Evolutionary conservation across 2,329 filamentous ascomycete species (phyloP).

Genomic region (Cadophora sp.): DNA sequence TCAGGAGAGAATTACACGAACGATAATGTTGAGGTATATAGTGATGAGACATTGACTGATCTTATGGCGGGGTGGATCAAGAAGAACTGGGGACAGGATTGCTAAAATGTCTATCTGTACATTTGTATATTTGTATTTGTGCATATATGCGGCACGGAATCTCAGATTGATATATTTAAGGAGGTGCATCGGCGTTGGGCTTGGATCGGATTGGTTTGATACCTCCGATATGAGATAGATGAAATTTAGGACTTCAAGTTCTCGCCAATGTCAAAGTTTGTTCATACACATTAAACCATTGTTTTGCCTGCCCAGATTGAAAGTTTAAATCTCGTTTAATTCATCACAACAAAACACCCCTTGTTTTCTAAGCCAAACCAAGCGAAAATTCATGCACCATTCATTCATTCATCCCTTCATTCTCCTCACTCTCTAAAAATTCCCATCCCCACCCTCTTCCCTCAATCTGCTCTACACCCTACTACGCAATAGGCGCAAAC

Average conservation of each 20-base stretch:
- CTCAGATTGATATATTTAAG: background rate
- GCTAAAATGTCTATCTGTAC: slow-evolving; percentile 31
- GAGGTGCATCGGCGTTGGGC: background rate
- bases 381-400: background rate
- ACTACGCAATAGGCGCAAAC: slow-evolving; percentile 38
- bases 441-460: too few species aligned
- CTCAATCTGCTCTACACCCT: background rate
- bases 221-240: background rate
- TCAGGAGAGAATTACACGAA: slow-evolving; percentile 58
- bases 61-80: slow-evolving; percentile 63
- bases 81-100: slow-evolving; percentile 58
- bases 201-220: background rate
- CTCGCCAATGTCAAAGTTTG: background rate
- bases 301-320: background rate
- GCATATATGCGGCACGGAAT: background rate
- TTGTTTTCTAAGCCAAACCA: background rate
- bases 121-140: background rate
- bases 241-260: background rate
- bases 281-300: background rate
- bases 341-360: background rate
- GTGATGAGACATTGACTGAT: slow-evolving; percentile 60
- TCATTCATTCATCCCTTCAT: background rate
- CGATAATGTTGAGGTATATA: slow-evolving; percentile 58
- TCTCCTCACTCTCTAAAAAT: background rate
- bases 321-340: slow-evolving; percentile 9